Conservation (phyloP, 169 alveolate species). For the Plasmodium relictum region DNA sequence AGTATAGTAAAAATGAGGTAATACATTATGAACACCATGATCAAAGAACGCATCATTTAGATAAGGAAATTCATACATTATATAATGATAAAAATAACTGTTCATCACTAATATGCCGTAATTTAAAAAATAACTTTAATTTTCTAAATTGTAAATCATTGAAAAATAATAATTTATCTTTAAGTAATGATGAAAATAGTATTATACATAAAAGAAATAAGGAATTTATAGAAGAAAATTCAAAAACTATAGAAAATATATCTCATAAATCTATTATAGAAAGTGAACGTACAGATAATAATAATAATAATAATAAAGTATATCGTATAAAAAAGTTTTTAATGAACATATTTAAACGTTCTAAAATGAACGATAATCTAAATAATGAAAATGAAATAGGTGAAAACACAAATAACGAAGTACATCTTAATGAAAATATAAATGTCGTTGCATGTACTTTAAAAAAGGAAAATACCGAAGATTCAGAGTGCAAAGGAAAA, state of each 20-base stretch:
- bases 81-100: conserved; percentile 14
- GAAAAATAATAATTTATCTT: too few species aligned
- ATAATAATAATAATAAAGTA: background rate
- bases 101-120: background rate
- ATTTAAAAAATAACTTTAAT: conserved; percentile 7
- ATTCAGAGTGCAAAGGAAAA: too few species aligned
- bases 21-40: conserved; percentile 1
- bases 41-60: background rate
- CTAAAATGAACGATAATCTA: background rate
- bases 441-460: background rate
- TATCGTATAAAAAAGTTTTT: conserved; percentile 11
- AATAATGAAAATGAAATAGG: background rate
- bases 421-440: background rate
- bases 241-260: background rate
- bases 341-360: conserved; percentile 4
- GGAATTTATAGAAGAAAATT: background rate
- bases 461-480: background rate
- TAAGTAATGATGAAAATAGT: background rate
- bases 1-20: conserved; percentile 21
- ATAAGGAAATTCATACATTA: background rate
- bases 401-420: background rate
- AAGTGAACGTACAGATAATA: background rate
- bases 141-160: background rate
- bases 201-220: background rate
- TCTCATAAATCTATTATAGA: background rate